Percentiles rank a stretch among this genome's conserved stretches.
Conservation (phyloP, 441 rosid genomes). For the Caryocar brasiliense region DNA sequence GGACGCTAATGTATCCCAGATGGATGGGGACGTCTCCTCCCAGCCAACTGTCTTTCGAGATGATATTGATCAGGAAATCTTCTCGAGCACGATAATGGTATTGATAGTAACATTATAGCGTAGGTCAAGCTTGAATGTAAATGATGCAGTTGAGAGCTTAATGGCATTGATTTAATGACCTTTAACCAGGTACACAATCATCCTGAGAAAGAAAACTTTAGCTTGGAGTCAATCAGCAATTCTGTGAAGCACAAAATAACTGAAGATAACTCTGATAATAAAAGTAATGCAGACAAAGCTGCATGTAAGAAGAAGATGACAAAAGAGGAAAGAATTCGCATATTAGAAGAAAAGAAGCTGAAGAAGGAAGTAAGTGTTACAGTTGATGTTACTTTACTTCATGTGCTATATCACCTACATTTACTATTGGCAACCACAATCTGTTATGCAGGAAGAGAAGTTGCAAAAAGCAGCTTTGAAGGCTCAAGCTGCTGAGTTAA, state of each 20-base stretch:
- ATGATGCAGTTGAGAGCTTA: neutral
- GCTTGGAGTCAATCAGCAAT: slow-evolving; percentile 28
- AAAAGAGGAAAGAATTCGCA: slow-evolving; percentile 44
- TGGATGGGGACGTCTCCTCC: slow-evolving; percentile 18
- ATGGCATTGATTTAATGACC: slow-evolving; percentile 9
- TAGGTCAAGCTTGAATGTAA: neutral
- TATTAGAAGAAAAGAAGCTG: slow-evolving; percentile 68
- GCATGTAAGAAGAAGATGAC: slow-evolving; percentile 37
- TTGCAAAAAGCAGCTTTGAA: slow-evolving; percentile 66
- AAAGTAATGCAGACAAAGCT: slow-evolving; percentile 23
- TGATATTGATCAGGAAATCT: slow-evolving; percentile 25
- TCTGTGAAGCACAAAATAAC: slow-evolving; percentile 15
- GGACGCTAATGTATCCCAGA: slow-evolving; percentile 14
- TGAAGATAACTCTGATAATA: slow-evolving; percentile 20
- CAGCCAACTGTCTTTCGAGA: slow-evolving; percentile 14
- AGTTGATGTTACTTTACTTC: neutral
- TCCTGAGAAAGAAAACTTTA: slow-evolving; percentile 42
- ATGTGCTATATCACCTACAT: slow-evolving; percentile 2
- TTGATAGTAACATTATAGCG: neutral
- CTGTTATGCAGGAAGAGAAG: slow-evolving; percentile 65
- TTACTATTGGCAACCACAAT: slow-evolving; percentile 10
- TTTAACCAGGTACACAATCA: slow-evolving; percentile 39
- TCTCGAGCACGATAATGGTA: slow-evolving; percentile 7
- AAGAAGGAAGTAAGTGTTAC: slow-evolving; percentile 56
- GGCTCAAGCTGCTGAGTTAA: slow-evolving; percentile 77